A percentile compares a stretch with the other conserved stretches of the same genome.
These are phyloP conservation scores for Ustilago tritici DNA, from an alignment of 1,284 basidiomycete species.

Conservation along the genomic window DNA sequence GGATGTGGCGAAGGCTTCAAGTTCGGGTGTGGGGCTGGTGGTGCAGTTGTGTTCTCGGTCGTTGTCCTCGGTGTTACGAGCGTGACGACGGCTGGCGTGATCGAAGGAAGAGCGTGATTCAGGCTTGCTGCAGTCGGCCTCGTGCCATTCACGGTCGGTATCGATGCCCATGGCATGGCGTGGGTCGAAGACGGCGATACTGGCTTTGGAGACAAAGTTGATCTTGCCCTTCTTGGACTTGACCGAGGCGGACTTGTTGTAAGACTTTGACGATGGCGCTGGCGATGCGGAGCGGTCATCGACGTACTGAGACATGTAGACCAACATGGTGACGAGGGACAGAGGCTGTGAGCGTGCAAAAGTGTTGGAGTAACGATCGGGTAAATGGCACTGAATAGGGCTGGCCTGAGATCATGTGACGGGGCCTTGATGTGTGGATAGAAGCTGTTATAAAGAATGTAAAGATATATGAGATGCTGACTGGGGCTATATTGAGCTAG, in stretches of 20 bases:
- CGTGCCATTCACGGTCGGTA: slow-evolving; percentile 40
- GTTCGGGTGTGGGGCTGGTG: slow-evolving; percentile 56
- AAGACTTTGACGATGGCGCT: slow-evolving; percentile 5
- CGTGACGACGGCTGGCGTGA: slow-evolving; percentile 7
- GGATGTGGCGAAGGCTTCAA: slow-evolving; percentile 57
- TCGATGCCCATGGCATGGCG: slow-evolving; percentile 67
- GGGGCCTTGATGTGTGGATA: neutral
- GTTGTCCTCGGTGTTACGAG: slow-evolving; percentile 20
- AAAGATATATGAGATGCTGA: neutral
- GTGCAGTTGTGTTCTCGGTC: slow-evolving; percentile 21
- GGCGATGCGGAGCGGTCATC: slow-evolving; percentile 30
- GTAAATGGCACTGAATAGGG: neutral
- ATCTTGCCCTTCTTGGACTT: slow-evolving; percentile 59
- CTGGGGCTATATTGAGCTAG: neutral
- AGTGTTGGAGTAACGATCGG: neutral
- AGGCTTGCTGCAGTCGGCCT: slow-evolving; percentile 10
- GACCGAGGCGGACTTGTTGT: slow-evolving; percentile 17
- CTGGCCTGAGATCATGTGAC: slow-evolving; percentile 1
- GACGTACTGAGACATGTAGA: slow-evolving; percentile 46
- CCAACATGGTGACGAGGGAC: slow-evolving; percentile 17
- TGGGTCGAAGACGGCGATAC: slow-evolving; percentile 62
- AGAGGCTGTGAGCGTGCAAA: neutral
- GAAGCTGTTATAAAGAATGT: neutral
- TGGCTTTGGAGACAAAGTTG: slow-evolving; percentile 64
- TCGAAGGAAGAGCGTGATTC: slow-evolving; percentile 37